phyloP scores from a whole-genome alignment of 257 asterid species.

The Solanum neorickii region DNA sequence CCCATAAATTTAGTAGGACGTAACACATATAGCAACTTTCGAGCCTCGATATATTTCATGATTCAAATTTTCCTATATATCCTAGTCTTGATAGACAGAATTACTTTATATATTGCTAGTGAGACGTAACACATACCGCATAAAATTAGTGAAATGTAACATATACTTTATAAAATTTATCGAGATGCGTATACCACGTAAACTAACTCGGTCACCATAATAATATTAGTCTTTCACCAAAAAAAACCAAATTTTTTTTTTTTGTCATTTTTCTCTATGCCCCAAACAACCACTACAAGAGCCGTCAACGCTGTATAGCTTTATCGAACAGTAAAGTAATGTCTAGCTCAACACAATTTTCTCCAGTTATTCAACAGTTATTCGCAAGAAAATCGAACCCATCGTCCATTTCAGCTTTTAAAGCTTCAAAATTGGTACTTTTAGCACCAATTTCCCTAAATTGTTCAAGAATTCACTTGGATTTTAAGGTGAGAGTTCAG shows the following conservation, averaged over 20 bases:
- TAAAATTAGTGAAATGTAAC: too few species aligned
- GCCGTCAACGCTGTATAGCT: neutral
- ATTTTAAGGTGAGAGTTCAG: neutral
- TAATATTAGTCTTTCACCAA: too few species aligned
- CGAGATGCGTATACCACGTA: too few species aligned
- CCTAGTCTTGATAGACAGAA: accelerated
- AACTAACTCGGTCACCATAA: too few species aligned
- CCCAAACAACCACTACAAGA: neutral
- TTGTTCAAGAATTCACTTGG: neutral
- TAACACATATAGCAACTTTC: too few species aligned
- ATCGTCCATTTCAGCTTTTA: neutral
- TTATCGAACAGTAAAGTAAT: neutral
- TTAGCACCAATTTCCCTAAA: neutral
- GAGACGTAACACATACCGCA: too few species aligned
- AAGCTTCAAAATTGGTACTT: neutral
- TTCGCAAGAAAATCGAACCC: neutral
- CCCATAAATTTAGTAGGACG: too few species aligned
- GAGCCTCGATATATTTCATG: neutral
- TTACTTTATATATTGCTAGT: neutral
- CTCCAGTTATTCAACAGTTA: neutral
- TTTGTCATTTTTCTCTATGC: neutral
- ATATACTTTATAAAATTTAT: too few species aligned
- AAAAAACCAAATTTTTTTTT: neutral
- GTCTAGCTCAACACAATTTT: neutral
- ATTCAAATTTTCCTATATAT: too few species aligned